phyloP scores from a whole-genome alignment of 805 yeast species.

The Candida xiaguanensis region DNA sequence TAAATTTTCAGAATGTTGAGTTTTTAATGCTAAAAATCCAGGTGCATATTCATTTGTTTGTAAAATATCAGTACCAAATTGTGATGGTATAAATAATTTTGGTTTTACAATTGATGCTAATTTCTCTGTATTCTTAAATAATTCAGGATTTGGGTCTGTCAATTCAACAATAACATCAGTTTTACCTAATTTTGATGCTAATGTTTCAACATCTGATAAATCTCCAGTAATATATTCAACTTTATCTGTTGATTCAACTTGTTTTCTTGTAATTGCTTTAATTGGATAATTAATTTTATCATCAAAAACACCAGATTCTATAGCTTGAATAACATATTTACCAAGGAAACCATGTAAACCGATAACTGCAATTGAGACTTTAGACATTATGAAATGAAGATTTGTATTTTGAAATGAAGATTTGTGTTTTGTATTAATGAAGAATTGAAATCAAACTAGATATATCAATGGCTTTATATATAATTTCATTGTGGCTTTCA shows the following conservation, averaged over 20 bases:
- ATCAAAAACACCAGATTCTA: slow-evolving; percentile 40
- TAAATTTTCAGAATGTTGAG: slow-evolving; percentile 6
- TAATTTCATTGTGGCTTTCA: no score
- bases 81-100: slow-evolving; percentile 55
- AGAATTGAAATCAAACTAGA: no score
- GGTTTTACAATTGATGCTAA: slow-evolving; percentile 38
- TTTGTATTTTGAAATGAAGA: not conserved
- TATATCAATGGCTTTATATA: no score
- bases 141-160: slow-evolving; percentile 26
- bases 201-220: slow-evolving; percentile 1
- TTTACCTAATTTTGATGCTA: slow-evolving; percentile 18
- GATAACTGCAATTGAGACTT: slow-evolving; percentile 43
- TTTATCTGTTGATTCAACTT: slow-evolving; percentile 27
- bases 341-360: slow-evolving; percentile 56
- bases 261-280: slow-evolving; percentile 47
- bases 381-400: slow-evolving; percentile 7
- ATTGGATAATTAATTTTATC: slow-evolving; percentile 45
- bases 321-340: slow-evolving; percentile 42
- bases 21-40: slow-evolving; percentile 9
- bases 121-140: slow-evolving; percentile 33
- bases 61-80: slow-evolving; percentile 49
- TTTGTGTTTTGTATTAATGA: no score
- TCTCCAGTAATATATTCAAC: slow-evolving; percentile 39
- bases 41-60: slow-evolving; percentile 14
- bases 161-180: slow-evolving; percentile 44